Evolutionary conservation across 306 rosid genomes (phyloP).

Genomic region (Cucumis sativus): DNA sequence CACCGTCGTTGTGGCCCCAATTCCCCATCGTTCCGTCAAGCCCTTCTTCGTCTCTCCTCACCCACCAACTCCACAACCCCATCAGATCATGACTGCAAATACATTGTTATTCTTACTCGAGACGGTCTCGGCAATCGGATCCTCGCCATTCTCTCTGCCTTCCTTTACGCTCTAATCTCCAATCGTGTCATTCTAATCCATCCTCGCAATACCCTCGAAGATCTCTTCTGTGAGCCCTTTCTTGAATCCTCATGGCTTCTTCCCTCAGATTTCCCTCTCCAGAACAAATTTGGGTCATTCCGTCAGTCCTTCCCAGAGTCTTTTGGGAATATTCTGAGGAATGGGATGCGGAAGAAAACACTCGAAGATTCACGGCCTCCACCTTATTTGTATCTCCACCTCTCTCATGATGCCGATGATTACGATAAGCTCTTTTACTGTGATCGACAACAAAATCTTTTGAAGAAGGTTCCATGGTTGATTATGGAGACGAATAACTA

Average conservation of each 20-base stretch:
- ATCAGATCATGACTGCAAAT: neutral
- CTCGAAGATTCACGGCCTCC: neutral
- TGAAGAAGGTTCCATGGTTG: constrained; percentile 5
- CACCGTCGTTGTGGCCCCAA: constrained; percentile 5
- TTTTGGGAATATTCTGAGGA: neutral
- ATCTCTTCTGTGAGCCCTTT: constrained; percentile 15
- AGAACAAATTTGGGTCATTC: neutral
- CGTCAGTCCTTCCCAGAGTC: neutral
- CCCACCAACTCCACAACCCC: neutral
- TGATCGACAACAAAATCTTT: neutral
- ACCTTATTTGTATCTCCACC: neutral
- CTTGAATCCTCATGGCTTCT: constrained; percentile 5
- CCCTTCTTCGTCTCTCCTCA: neutral
- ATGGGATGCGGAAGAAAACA: neutral
- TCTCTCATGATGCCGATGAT: constrained; percentile 4
- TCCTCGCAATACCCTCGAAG: neutral
- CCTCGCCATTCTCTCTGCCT: constrained; percentile 3
- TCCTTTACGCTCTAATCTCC: constrained; percentile 7
- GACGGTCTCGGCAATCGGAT: constrained; percentile 14
- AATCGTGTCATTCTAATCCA: neutral
- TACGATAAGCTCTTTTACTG: constrained; percentile 9
- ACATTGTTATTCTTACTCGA: neutral
- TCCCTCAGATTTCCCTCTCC: constrained; percentile 1
- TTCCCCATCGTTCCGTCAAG: neutral
- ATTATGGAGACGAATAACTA: constrained; percentile 12